phyloP scores from a whole-genome alignment of 208 protist genomes.

The Sergeia podlipaevii region DNA sequence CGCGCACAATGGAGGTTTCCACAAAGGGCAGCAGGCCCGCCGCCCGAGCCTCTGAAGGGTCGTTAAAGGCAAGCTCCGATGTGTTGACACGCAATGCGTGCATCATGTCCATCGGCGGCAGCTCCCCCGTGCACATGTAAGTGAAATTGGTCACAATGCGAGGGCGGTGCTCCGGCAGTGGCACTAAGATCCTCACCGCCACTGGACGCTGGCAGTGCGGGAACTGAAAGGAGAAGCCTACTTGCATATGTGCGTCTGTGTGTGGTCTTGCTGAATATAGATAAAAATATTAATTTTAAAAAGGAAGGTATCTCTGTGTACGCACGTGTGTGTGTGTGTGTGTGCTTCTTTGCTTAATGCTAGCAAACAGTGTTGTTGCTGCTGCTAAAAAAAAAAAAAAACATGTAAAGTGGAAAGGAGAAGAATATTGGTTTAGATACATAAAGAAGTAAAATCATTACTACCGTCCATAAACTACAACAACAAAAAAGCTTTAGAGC shows the following conservation, averaged over 20 bases:
- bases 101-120: slow-evolving; percentile 37
- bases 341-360: too few species aligned
- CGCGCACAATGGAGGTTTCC: slow-evolving; percentile 52
- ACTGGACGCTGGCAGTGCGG: slow-evolving; percentile 33
- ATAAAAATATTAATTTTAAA: background rate
- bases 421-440: too few species aligned
- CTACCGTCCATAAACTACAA: too few species aligned
- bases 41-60: slow-evolving; percentile 14
- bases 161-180: slow-evolving; percentile 43
- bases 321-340: too few species aligned
- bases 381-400: too few species aligned
- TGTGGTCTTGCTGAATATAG: background rate
- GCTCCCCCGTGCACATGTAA: slow-evolving; percentile 58
- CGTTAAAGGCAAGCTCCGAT: slow-evolving; percentile 14
- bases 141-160: slow-evolving; percentile 55
- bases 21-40: slow-evolving; percentile 47
- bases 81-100: slow-evolving; percentile 12
- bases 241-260: slow-evolving; percentile 29
- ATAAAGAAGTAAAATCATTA: too few species aligned
- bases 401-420: too few species aligned
- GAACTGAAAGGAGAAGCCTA: slow-evolving; percentile 60
- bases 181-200: slow-evolving; percentile 38
- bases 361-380: too few species aligned
- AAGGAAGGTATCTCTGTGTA: too few species aligned
- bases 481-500: too few species aligned